Conservation (phyloP, 2,329 filamentous ascomycete genomes). For the Neofusicoccum ribis region DNA sequence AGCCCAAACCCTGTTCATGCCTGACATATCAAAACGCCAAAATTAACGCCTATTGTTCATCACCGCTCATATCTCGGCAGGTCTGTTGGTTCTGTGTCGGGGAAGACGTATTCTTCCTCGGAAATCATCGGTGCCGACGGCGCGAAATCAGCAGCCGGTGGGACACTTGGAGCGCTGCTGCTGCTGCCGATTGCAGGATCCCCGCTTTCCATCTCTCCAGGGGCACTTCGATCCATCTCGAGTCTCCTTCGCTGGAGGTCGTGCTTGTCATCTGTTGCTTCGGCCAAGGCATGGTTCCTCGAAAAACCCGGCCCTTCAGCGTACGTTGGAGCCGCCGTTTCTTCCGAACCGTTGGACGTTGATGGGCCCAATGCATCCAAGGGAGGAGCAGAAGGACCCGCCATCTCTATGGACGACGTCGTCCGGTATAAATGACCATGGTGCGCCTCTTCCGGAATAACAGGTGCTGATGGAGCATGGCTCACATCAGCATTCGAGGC, state of each 20-base stretch:
- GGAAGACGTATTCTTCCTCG: conserved; percentile 17
- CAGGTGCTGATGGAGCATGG: conserved; percentile 38
- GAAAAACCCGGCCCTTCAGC: not conserved
- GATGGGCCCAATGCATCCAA: not conserved
- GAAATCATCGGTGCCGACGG: conserved; percentile 17
- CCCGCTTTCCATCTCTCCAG: conserved; percentile 23
- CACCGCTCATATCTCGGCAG: conserved; percentile 20
- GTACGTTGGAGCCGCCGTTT: conserved; percentile 2
- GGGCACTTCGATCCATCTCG: conserved; percentile 44
- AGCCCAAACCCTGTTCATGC: not conserved
- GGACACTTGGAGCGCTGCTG: not conserved
- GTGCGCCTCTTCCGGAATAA: conserved; percentile 20
- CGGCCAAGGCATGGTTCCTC: not conserved
- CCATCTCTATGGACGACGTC: not conserved
- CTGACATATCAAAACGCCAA: conserved; percentile 2
- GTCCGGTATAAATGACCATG: not conserved
- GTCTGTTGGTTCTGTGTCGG: not conserved
- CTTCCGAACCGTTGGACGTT: not conserved
- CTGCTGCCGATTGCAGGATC: not conserved
- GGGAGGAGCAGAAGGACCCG: conserved; percentile 7
- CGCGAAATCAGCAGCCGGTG: not conserved
- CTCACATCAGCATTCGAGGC: conserved; percentile 42
- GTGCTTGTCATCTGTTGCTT: conserved; percentile 70
- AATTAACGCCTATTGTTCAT: conserved; percentile 11
- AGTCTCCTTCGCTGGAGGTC: conserved; percentile 62